Evolutionary conservation across 345 rosid genomes (phyloP).

Genomic region (Toxicodendron radicans): DNA sequence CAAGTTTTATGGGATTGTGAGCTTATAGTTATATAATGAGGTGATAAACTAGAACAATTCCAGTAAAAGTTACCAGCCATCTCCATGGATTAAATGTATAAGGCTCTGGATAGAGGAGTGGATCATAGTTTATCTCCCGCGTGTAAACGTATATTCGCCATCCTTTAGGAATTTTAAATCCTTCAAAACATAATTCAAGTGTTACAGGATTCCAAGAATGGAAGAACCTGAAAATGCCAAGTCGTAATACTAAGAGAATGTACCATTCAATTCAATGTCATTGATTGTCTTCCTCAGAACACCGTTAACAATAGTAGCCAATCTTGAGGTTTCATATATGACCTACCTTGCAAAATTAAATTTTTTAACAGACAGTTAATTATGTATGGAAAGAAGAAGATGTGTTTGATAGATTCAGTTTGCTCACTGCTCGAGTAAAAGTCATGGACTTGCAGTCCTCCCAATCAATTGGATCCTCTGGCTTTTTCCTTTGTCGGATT

Average conservation of each 20-base stretch:
- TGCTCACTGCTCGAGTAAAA: conserved; percentile 60
- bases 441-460: conserved; percentile 59
- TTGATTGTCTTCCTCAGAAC: conserved; percentile 72
- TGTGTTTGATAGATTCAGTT: not conserved
- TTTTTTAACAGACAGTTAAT: not conserved
- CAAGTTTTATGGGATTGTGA: not conserved
- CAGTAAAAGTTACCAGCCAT: conserved; percentile 54
- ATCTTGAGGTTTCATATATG: conserved; percentile 72
- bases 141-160: conserved; percentile 69
- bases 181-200: conserved; percentile 24
- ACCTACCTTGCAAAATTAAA: conserved; percentile 38
- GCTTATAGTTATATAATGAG: not conserved
- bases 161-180: conserved; percentile 48
- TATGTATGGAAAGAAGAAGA: not conserved
- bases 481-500: conserved; percentile 36
- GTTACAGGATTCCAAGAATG: not conserved
- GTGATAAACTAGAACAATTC: not conserved
- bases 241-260: not conserved
- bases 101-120: conserved; percentile 61
- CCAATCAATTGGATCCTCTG: conserved; percentile 47
- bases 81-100: conserved; percentile 80
- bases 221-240: conserved; percentile 19
- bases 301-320: conserved; percentile 81
- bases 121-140: conserved; percentile 75
- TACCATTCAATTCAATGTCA: conserved; percentile 68